Base-by-base conservation (phyloP, 2,329 filamentous ascomycete genomes). In the Phaeomoniella chlamydospora region DNA sequence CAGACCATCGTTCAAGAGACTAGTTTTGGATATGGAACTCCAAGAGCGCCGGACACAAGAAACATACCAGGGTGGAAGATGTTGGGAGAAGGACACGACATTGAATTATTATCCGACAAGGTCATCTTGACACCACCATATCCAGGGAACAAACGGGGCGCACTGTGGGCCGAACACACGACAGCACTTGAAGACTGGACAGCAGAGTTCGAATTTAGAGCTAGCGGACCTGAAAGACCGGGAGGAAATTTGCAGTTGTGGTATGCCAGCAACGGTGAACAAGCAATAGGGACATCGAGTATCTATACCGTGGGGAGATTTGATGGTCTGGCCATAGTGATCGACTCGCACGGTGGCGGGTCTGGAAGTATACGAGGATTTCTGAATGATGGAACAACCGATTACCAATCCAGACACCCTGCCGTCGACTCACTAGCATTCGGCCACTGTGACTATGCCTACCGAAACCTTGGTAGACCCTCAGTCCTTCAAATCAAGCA, bases 161-260 rank as follows among this genome's bases (percentile, higher is more conserved):
- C 82, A 34, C 55, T 90, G 46, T 98, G 90, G 88, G 68, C 79
- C 18, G 74, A 86, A 43, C 64, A 61, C 18, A 57, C 58, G 58
- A 64, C 57, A 48, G 55, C 52, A 17, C 18, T 40, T 9, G 59
- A 67, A n/a, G 70, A 78, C 55, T 98, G 86, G 86, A 71, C 74
- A 5, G 75, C 77, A 35, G 83, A 93, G 51, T 68, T 96, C 47
- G 79, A 90, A 52, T 94, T 98, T 59, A 75, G 90, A 46, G 83
- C 78, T 36, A 84, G 74, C 41, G 90, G 90, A 5, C 79, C 80
- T 43, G 90, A 96, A 53, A 69, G 83, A 47, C 85, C 78, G 35
- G 77, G 79, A 39, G 90, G 90, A 34, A 94, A 92, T 59, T 65
- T 98, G 46, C 88, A 96, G 58, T 69, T 98, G 49, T 98, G 90